These are phyloP conservation scores for Salvia hispanica DNA, from an alignment of 257 asterid genomes.

Conservation along the genomic window DNA sequence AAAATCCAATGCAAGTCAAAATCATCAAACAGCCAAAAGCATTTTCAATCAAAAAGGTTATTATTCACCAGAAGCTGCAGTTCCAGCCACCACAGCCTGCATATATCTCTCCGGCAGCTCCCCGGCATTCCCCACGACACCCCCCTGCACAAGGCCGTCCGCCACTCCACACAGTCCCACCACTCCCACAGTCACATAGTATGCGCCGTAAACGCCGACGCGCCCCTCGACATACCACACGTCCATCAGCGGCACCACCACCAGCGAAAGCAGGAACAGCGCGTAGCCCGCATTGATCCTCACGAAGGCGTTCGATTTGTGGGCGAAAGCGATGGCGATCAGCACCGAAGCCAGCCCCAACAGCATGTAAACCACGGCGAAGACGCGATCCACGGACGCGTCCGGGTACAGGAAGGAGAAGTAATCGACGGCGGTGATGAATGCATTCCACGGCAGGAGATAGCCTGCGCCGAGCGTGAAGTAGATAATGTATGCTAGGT, in stretches of 20 bases:
- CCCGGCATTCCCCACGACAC: conserved; percentile 87
- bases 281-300: conserved; percentile 72
- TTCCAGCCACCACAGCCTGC: conserved; percentile 95
- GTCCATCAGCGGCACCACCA: conserved; percentile 78
- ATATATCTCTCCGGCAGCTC: conserved; percentile 88
- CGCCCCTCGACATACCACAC: conserved; percentile 69
- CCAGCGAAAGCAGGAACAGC: conserved; percentile 56
- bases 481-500: conserved; percentile 78
- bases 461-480: conserved; percentile 82
- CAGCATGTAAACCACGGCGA: conserved; percentile 69
- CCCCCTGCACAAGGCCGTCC: conserved; percentile 90
- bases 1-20: conserved; percentile 19
- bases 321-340: conserved; percentile 60
- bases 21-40: background rate
- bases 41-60: background rate
- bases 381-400: conserved; percentile 73
- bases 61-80: conserved; percentile 84
- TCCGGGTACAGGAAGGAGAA: conserved; percentile 85
- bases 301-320: conserved; percentile 49
- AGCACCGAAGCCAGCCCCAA: conserved; percentile 56
- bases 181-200: conserved; percentile 55
- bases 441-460: conserved; percentile 95
- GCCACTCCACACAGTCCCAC: conserved; percentile 75
- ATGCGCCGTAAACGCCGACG: conserved; percentile 70
- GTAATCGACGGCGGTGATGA: conserved; percentile 97